Base-by-base conservation (phyloP, 2,329 filamentous ascomycete species). In the Claviceps purpurea region DNA sequence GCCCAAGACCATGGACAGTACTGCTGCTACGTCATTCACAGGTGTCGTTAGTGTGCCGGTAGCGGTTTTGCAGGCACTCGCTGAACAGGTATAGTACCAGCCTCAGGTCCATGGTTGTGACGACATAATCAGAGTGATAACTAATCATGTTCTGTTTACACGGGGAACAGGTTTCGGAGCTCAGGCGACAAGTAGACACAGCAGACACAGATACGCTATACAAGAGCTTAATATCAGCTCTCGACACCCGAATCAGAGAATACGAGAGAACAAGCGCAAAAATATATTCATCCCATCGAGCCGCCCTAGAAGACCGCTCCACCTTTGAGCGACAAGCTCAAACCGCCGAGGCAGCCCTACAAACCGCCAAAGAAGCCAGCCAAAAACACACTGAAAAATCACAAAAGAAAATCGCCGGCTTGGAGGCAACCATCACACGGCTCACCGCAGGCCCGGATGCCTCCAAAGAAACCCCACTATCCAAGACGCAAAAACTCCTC, bases 281-380 rank as follows among this genome's bases (percentile, higher is more conserved):
- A 5, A 70, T 79, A 4, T 73, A 78, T 49, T 61, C 65, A 7
- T 70, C 69, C 44, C 74, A 73, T 53, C 71, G 75, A 56, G 67
- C 67, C 14, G 76, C 78, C 2, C 61, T 80, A 5, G 64, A 73
- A 52, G 78, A 82, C 22, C 73, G 76, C 38, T 68, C 67, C 38
- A 59, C 58, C 5, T 76, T 74, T 42, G 71, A 79, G 57, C 67
- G 63, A 20, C 68, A 79, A 37, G 70, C 70, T 49, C 64, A 69
- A 41, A 69, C 74, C 44, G 63, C 69, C 0, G 66, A 66, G 1
- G 57, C 61, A 4, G 50, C 63, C 2, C 57, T 67, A 16, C 56
- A 67, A 44, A 57, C 64, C 2, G 60, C 60, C 4, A 56, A 51
- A 44, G 61, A 65, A 8, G 43, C 55, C 7, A 59, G 60, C 0